A percentile compares a stretch with the other conserved stretches of the same genome.
Evolutionary conservation across 2,329 filamentous ascomycete species (phyloP).

Genomic region (Claviceps sp.): DNA sequence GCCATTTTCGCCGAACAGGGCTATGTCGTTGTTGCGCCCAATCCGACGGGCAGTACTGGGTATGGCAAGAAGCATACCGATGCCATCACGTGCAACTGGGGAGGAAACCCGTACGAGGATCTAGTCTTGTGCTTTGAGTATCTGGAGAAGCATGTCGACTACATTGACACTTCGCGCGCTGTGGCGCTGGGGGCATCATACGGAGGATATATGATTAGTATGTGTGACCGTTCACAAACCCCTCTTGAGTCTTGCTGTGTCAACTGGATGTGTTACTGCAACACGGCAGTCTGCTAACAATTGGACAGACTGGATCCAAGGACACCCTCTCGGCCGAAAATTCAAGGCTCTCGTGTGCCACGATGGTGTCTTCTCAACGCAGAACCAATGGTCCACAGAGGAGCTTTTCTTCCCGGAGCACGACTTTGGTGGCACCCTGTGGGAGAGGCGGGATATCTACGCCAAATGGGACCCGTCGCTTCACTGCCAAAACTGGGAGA

Average conservation of each 20-base stretch:
- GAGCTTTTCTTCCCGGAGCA: slow-evolving; percentile 60
- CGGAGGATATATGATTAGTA: slow-evolving; percentile 63
- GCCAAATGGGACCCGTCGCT: slow-evolving; percentile 57
- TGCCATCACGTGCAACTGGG: slow-evolving; percentile 71
- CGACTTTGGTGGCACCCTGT: slow-evolving; percentile 50
- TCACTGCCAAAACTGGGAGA: slow-evolving; percentile 59
- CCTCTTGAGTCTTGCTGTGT: not conserved
- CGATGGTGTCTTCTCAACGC: slow-evolving; percentile 69
- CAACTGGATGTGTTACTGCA: too few species aligned
- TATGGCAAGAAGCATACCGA: slow-evolving; percentile 70
- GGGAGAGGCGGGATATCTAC: slow-evolving; percentile 50
- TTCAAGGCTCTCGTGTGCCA: slow-evolving; percentile 85
- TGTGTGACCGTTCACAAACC: slow-evolving; percentile 11
- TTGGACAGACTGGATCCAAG: slow-evolving; percentile 74
- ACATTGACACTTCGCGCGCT: slow-evolving; percentile 54
- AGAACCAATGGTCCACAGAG: slow-evolving; percentile 50
- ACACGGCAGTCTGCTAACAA: slow-evolving; percentile 11
- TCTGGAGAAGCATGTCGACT: slow-evolving; percentile 50
- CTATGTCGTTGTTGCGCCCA: slow-evolving; percentile 69
- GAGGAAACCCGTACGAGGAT: slow-evolving; percentile 71
- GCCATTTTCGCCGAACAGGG: slow-evolving; percentile 79
- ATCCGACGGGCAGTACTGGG: slow-evolving; percentile 71
- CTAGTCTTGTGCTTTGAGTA: slow-evolving; percentile 67
- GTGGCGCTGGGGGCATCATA: slow-evolving; percentile 66
- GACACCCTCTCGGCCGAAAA: slow-evolving; percentile 64